Evolutionary conservation across 345 rosid genomes (phyloP), one percentile per base, ranked within the genome.

Genomic region (Salix viminalis): DNA sequence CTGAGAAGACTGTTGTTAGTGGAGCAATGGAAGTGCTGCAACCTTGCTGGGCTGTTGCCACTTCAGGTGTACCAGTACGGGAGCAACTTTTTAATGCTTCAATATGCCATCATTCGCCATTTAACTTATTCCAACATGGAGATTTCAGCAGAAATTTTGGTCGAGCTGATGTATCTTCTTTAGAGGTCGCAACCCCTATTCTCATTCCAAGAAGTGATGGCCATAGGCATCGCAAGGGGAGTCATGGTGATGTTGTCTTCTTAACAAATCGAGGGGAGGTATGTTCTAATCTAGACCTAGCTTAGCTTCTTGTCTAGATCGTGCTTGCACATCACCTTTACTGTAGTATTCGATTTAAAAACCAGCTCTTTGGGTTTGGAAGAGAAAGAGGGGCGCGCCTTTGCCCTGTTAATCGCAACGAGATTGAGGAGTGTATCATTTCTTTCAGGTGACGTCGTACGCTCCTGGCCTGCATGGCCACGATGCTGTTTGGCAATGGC

Each of bases 201-300:
- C 95, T 96, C 78, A 86, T 96, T 56, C 94, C 95, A 65, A 91
- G 79, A 86, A 85, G 81, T 80, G 98, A 96, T 74, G 98, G 97
- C 13, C 97, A 89, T 75, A 89, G 74, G 81, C 95, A 90, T 81
- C 91, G 91, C 50, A 90, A 80, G 84, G 93, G 97, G 75, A 96
- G 95, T 83, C 94, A 87, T 67, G 97, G 98, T 18, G 97, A 93
- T 88, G 94, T 93, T 24, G 83, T 92, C 84, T 96, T 96, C 90
- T 87, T 92, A 84, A 92, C 99, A 32, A 96, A 89, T 74, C 93
- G 96, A 70, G 99, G 99, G 72, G 99, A 94, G 98, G 99, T 96
- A 92, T 74, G 87, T 30, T 62, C 19, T 76, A 8, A 6, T 46
- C 41, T 18, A 26, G 18, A 24, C 62, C 46, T 54, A 32, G 44